A percentile compares a stretch with the other conserved stretches of the same genome.
Conservation (phyloP, 2,329 filamentous ascomycete species). For the Coniochaeta sp. region DNA sequence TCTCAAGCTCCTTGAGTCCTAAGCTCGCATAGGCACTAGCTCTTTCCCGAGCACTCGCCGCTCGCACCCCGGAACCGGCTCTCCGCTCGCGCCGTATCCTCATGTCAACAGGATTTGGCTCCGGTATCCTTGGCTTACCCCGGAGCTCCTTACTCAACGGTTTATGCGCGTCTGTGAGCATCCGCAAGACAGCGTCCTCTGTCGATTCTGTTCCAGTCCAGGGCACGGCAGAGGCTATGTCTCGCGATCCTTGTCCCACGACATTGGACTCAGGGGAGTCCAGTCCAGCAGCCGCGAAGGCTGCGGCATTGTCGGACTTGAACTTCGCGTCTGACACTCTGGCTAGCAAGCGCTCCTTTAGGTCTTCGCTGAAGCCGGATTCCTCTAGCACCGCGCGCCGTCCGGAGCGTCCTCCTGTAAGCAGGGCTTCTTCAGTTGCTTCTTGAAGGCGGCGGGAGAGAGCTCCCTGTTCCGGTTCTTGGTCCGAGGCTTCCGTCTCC, state of each 20-base stretch:
- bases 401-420: slow-evolving; percentile 52
- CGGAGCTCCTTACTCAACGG: slow-evolving; percentile 48
- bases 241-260: slow-evolving; percentile 53
- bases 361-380: slow-evolving; percentile 53
- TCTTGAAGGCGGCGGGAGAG: slow-evolving; percentile 52
- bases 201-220: slow-evolving; percentile 75
- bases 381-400: slow-evolving; percentile 50
- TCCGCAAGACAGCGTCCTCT: slow-evolving; percentile 72
- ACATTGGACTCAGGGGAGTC: slow-evolving; percentile 29
- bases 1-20: slow-evolving; percentile 40
- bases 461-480: slow-evolving; percentile 27
- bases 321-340: slow-evolving; percentile 51
- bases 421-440: slow-evolving; percentile 55
- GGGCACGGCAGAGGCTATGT: slow-evolving; percentile 57
- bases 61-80: slow-evolving; percentile 36
- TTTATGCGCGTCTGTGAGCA: slow-evolving; percentile 74
- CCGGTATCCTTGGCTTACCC: slow-evolving; percentile 34
- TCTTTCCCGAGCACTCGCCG: slow-evolving; percentile 48
- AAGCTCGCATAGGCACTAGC: slow-evolving; percentile 43
- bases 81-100: slow-evolving; percentile 32
- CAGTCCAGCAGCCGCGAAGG: slow-evolving; percentile 23
- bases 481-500: not conserved
- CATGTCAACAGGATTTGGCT: slow-evolving; percentile 40
- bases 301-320: slow-evolving; percentile 37
- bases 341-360: slow-evolving; percentile 49